phyloP scores from a whole-genome alignment of 2,329 filamentous ascomycete species.

The Fusarium sp. region DNA sequence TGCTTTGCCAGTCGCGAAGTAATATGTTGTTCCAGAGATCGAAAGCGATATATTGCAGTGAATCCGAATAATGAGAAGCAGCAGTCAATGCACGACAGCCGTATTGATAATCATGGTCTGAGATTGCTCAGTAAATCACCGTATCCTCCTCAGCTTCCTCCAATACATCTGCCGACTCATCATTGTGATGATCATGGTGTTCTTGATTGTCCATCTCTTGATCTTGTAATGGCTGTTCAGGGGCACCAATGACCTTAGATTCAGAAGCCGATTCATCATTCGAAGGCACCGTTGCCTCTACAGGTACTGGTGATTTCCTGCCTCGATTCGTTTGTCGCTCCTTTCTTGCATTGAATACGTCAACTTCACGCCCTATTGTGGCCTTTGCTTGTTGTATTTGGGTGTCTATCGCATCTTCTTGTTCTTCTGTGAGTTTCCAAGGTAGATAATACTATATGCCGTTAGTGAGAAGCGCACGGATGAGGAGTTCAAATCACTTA shows the following conservation, averaged over 20 bases:
- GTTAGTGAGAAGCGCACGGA: slow-evolving; percentile 16
- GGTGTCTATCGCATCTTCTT: slow-evolving; percentile 77
- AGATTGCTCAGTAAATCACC: slow-evolving; percentile 80
- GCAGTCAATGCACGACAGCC: not conserved
- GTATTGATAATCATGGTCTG: not conserved
- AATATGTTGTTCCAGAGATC: not conserved
- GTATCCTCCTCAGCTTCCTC: slow-evolving; percentile 90
- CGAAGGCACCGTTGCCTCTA: slow-evolving; percentile 27
- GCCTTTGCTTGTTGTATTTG: slow-evolving; percentile 77
- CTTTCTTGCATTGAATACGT: slow-evolving; percentile 69
- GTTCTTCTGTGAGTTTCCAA: slow-evolving; percentile 77
- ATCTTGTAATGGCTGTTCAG: slow-evolving; percentile 13
- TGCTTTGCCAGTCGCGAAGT: not conserved
- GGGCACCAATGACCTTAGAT: slow-evolving; percentile 10
- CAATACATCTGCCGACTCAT: slow-evolving; percentile 81
- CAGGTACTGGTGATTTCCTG: slow-evolving; percentile 9
- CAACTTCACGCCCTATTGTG: slow-evolving; percentile 72
- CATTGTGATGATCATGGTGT: slow-evolving; percentile 60
- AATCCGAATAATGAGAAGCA: not conserved
- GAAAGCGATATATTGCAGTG: not conserved
- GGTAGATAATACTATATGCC: slow-evolving; percentile 83
- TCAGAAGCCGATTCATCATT: slow-evolving; percentile 26
- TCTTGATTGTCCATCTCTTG: slow-evolving; percentile 29
- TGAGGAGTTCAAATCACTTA: slow-evolving; percentile 59
- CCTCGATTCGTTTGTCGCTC: slow-evolving; percentile 51